These are phyloP conservation scores for Leccinum subtestaceum DNA, from an alignment of 768 basidiomycete species.

Conservation along the genomic window DNA sequence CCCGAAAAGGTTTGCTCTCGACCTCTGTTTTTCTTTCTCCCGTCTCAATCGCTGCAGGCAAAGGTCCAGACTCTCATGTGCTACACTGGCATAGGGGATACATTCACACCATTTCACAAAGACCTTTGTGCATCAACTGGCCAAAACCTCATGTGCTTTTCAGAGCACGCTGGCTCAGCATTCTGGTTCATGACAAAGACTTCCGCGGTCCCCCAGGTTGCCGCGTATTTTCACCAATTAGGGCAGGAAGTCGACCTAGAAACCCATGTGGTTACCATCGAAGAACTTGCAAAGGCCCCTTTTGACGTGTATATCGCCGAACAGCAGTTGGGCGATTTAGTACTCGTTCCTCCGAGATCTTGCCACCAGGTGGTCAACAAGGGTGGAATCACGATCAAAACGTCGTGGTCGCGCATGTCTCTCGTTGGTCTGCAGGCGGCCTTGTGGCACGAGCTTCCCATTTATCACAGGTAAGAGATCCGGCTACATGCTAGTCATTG, in stretches of 20 bases:
- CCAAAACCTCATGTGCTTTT: slow-evolving; percentile 84
- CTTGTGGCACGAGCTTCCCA: slow-evolving; percentile 69
- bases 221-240: slow-evolving; percentile 52
- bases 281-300: slow-evolving; percentile 62
- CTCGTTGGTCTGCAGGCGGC: slow-evolving; percentile 56
- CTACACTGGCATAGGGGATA: slow-evolving; percentile 79
- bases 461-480: slow-evolving; percentile 65
- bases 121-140: slow-evolving; percentile 83
- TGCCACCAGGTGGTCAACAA: slow-evolving; percentile 83
- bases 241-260: slow-evolving; percentile 66
- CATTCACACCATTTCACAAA: slow-evolving; percentile 83
- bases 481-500: background rate
- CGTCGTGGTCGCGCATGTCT: slow-evolving; percentile 87
- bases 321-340: slow-evolving; percentile 74
- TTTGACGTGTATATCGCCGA: slow-evolving; percentile 70
- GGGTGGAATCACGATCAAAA: slow-evolving; percentile 80
- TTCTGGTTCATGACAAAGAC: slow-evolving; percentile 87
- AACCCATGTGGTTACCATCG: slow-evolving; percentile 57
- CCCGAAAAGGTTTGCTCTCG: slow-evolving; percentile 45
- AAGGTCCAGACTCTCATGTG: slow-evolving; percentile 81
- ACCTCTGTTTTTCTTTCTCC: background rate
- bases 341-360: slow-evolving; percentile 76
- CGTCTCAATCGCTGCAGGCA: slow-evolving; percentile 37
- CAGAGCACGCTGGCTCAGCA: slow-evolving; percentile 67
- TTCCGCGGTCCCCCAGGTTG: slow-evolving; percentile 50